phyloP scores from a whole-genome alignment of 352 stramenopile species.

The Phytophthora rubi region DNA sequence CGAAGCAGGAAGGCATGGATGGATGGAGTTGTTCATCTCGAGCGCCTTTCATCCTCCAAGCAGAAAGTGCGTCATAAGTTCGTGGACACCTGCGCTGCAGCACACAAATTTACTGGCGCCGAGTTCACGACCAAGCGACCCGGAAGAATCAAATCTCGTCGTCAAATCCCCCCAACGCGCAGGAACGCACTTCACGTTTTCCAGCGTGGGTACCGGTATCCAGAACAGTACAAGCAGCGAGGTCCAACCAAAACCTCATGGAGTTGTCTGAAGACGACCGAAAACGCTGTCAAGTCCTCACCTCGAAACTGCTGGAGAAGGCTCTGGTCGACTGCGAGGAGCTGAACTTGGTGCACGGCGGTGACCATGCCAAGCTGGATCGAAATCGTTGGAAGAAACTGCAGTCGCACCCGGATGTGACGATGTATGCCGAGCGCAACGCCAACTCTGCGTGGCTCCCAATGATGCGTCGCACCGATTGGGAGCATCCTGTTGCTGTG shows the following conservation, averaged over 20 bases:
- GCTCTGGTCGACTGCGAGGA: conserved; percentile 28
- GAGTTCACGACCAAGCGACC: conserved; percentile 24
- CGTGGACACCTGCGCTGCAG: not conserved
- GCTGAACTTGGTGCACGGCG: conserved; percentile 3
- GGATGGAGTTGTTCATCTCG: conserved; percentile 11
- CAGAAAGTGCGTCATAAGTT: conserved; percentile 18
- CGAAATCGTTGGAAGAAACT: conserved; percentile 32
- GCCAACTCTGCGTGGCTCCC: conserved; percentile 30
- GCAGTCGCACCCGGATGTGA: conserved; percentile 21
- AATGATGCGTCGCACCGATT: conserved; percentile 19
- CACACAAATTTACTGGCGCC: conserved; percentile 14
- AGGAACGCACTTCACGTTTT: conserved; percentile 4
- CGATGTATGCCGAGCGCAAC: conserved; percentile 28
- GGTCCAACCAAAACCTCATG: not conserved
- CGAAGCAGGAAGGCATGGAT: conserved; percentile 10
- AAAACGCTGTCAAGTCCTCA: conserved; percentile 25
- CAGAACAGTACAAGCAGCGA: not conserved
- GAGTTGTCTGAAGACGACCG: conserved; percentile 20
- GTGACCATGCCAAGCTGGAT: conserved; percentile 19
- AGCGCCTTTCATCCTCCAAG: conserved; percentile 1
- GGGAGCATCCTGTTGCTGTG: conserved; percentile 27
- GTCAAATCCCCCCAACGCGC: not conserved
- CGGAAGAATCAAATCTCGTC: conserved; percentile 17
- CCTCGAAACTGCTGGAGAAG: conserved; percentile 25
- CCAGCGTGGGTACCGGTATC: not conserved